Evolutionary conservation across 176 grass and related monocot species (phyloP), one percentile per base, ranked within the genome.

Genomic region (Areca catechu): DNA sequence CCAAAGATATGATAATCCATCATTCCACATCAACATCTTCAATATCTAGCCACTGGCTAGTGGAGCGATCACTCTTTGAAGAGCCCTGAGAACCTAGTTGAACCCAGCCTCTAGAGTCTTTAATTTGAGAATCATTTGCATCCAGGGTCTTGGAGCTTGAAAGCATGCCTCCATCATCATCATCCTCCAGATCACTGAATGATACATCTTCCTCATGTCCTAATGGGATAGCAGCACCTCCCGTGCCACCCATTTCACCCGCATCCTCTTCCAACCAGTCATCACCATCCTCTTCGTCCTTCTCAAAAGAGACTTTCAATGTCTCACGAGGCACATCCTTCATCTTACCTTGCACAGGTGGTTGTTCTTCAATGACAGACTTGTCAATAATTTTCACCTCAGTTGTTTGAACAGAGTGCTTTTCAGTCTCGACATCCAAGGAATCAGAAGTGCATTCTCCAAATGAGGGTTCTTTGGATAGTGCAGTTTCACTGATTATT

Each of bases 161-260:
- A 54, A 65, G 20, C 47, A 10, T 65, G 58, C 30, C 28, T 30
- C 60, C 50, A 3, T 79, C 60, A 4, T 79, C 71, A 0, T 71
- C 60, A 18, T 80, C 72, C 63, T 89, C 86, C 27, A 90, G 72
- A 23, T 90, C 87, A 27, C 87, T 90, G 68, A 90, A 90, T 1
- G 78, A 90, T 1, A 90, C 68, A 18, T 90, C 87, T 25, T 90
- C 86, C 25, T 90, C 87, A 22, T 53, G 68, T 9, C 67, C 82
- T 28, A 82, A 70, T 48, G 71, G 56, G 16, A 66, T 74, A 65
- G 49, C 60, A 18, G 60, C 24, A 34, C 15, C 18, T 16, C 25
- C 53, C 66, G 60, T 48, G 22, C 28, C 51, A n/a, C 20, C 68
- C 14, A 24, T 22, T 57, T 69, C 82, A 22, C 68, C 71, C 0